Percentiles rank a stretch among this genome's conserved stretches.
Conservation (phyloP, 257 asterid genomes). For the Solanum phureja region DNA sequence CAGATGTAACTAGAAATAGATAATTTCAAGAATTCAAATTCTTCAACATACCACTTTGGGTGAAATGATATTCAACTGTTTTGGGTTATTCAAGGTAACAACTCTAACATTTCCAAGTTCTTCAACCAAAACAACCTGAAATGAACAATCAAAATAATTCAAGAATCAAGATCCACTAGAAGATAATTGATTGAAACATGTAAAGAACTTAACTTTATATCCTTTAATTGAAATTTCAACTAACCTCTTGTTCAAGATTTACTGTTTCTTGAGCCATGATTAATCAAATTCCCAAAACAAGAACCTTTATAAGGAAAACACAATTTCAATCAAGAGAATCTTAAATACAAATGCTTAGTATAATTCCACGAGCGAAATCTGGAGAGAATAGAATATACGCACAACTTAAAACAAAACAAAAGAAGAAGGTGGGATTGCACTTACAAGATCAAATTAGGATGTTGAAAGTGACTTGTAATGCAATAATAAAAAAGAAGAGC, state of each 20-base stretch:
- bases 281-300: neutral
- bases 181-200: neutral
- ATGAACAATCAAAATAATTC: conserved; percentile 1
- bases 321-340: neutral
- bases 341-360: neutral
- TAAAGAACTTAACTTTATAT: neutral
- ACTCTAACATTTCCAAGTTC: conserved; percentile 59
- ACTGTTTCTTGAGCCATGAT: conserved; percentile 38
- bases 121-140: conserved; percentile 65
- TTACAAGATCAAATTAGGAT: neutral
- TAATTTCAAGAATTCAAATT: neutral
- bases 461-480: neutral
- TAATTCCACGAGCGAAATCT: neutral
- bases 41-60: conserved; percentile 55
- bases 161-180: neutral
- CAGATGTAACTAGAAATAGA: neutral
- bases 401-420: neutral
- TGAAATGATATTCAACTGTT: conserved; percentile 74
- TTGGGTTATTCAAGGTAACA: conserved; percentile 76
- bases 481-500: neutral
- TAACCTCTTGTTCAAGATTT: conserved; percentile 49
- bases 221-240: neutral
- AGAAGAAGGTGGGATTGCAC: neutral
- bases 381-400: no score
- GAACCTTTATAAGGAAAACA: neutral